These are phyloP conservation scores for Malassezia caprae DNA, from an alignment of 1,284 basidiomycete genomes.

Conservation along the genomic window DNA sequence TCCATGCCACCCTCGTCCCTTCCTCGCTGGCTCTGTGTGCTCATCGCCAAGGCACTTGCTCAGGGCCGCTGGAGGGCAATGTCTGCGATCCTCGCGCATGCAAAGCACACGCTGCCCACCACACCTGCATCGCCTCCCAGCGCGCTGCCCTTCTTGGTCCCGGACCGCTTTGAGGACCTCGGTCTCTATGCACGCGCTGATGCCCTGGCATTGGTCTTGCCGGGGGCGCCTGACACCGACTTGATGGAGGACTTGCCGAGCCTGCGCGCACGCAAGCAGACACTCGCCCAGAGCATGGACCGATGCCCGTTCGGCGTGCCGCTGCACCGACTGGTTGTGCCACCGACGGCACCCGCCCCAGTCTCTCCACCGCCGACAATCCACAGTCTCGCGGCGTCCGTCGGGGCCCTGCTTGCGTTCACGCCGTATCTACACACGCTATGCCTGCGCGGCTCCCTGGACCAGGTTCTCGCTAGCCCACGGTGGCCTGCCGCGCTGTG, in stretches of 20 bases:
- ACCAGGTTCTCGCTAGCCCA: slow-evolving; percentile 4
- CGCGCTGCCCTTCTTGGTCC: neutral
- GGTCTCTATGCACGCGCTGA: slow-evolving; percentile 8
- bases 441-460: slow-evolving; percentile 8
- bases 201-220: neutral
- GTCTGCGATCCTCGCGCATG: neutral
- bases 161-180: slow-evolving; percentile 10
- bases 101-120: neutral
- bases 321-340: neutral
- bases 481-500: neutral
- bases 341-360: neutral
- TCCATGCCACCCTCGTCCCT: neutral
- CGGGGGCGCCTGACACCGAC: neutral
- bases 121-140: neutral
- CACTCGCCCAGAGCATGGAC: neutral
- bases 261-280: neutral
- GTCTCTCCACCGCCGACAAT: slow-evolving; percentile 1
- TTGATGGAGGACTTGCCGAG: neutral
- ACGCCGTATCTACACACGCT: neutral
- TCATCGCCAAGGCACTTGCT: slow-evolving; percentile 7
- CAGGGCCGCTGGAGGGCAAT: slow-evolving; percentile 3
- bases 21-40: slow-evolving; percentile 7
- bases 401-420: neutral
- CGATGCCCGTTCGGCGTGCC: slow-evolving; percentile 5
- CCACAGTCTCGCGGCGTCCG: neutral